Conservation (phyloP, 140 eudicot genomes). For the Oenanthe javanica region DNA sequence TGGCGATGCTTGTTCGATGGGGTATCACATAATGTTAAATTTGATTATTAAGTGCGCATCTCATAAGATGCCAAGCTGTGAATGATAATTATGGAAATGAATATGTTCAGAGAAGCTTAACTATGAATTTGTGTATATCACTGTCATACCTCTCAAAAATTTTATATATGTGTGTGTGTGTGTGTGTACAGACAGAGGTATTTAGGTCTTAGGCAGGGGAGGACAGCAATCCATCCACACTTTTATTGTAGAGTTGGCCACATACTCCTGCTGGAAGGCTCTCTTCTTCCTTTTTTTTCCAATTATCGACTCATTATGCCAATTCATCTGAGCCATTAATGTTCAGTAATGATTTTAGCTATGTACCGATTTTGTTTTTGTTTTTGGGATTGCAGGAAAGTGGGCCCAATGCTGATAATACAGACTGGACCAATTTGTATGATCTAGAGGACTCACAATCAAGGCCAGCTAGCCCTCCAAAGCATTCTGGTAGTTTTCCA, state of each 20-base stretch:
- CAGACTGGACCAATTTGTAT: slow-evolving; percentile 70
- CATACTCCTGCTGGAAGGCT: not conserved
- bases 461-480: slow-evolving; percentile 45
- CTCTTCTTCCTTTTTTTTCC: not conserved
- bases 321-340: not conserved
- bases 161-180: no score
- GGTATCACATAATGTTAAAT: not conserved
- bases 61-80: not conserved
- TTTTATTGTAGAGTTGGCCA: not conserved
- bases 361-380: not conserved
- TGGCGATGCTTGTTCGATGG: not conserved
- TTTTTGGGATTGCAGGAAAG: not conserved
- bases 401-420: slow-evolving; percentile 14
- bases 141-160: no score
- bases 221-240: not conserved
- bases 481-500: slow-evolving; percentile 33
- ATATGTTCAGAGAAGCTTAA: not conserved
- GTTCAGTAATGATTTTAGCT: not conserved
- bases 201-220: not conserved
- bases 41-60: not conserved
- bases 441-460: slow-evolving; percentile 71
- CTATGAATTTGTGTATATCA: no score
- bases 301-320: not conserved
- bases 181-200: not conserved
- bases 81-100: not conserved